Base-by-base conservation (phyloP, 306 rosid species). In the Rubus parviflorus region DNA sequence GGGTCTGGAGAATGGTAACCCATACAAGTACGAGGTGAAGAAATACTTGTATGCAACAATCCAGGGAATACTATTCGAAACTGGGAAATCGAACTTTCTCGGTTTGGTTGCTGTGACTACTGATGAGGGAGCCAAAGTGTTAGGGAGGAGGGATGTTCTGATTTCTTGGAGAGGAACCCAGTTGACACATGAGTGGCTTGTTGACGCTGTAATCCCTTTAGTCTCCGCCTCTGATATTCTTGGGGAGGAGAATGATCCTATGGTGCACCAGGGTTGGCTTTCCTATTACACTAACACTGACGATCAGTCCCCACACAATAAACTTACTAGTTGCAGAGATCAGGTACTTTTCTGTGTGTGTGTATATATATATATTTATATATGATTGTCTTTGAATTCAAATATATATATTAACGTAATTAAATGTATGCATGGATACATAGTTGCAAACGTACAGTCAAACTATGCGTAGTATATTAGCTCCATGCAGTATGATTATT, bases 101-200 rank as follows among this genome's bases (percentile, higher is more conserved):
- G 95, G 92, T 49, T 90, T 73, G 8, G 90, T 92, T 45, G 96
- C 88, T 0, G 89, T 85, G 80, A 82, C 87, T 2, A 90, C 89
- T 0, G 92, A 88, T 41, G 96, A 88, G 75, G 91, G 97, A 23
- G 83, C 73, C 74, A 68, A 25, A 7, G 89, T 45, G 69, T 37
- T 89, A 25, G 98, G 98, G n/a, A 86, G 95, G 83, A 85, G 95
- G 53, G 98, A 93, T 58, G 83, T 93, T 42, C 85, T 93, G 63
- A 76, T 91, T 68, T 85, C 85, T 7, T 93, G 93, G 97, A 88
- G 98, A 70, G 98, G 98, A 22, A 91, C 95, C 0, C 74, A 87
- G 0, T 71, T 74, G 54, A 69, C 2, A 30, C 35, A 30, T 30
- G 35, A 30, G 35, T 30, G 35, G 35, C 1, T 30, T 30, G 2